phyloP scores from a whole-genome alignment of 2,329 filamentous ascomycete species.

The Trichoderma afroharzianum region DNA sequence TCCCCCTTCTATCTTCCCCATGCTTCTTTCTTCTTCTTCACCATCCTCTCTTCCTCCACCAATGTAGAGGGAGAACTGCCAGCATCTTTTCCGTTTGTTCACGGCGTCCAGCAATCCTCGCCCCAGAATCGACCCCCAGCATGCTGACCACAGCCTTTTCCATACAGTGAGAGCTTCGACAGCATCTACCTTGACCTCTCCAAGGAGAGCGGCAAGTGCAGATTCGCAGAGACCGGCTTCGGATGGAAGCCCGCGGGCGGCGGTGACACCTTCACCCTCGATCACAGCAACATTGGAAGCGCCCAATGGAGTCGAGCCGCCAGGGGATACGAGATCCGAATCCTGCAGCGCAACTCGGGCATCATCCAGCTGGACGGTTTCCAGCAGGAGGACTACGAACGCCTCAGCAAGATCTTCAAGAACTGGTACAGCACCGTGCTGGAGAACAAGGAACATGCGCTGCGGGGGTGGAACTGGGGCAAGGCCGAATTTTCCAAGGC shows the following conservation, averaged over 20 bases:
- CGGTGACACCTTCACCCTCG: slow-evolving; percentile 90
- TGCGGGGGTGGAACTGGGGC: slow-evolving; percentile 99
- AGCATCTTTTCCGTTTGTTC: not conserved
- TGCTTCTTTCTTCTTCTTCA: not conserved
- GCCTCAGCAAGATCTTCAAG: slow-evolving; percentile 89
- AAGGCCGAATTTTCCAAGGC: slow-evolving; percentile 96
- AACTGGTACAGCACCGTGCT: slow-evolving; percentile 95
- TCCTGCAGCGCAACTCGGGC: slow-evolving; percentile 77
- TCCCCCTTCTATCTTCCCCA: too few species aligned
- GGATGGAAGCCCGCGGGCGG: slow-evolving; percentile 90
- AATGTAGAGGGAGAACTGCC: not conserved
- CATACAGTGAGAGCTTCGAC: slow-evolving; percentile 80
- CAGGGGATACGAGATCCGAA: slow-evolving; percentile 90
- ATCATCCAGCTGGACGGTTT: slow-evolving; percentile 95
- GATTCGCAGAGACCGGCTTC: slow-evolving; percentile 89
- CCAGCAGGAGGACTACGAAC: slow-evolving; percentile 89
- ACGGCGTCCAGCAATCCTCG: not conserved
- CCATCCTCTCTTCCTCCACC: not conserved
- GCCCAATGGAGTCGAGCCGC: slow-evolving; percentile 95
- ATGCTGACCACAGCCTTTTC: not conserved
- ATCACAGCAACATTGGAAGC: slow-evolving; percentile 76
- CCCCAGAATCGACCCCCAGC: too few species aligned
- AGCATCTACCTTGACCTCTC: slow-evolving; percentile 96
- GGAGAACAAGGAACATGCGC: slow-evolving; percentile 87
- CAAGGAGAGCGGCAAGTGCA: slow-evolving; percentile 86